Evolutionary conservation across 2,329 filamentous ascomycete species (phyloP).

Genomic region (Aureobasidium pullulans): DNA sequence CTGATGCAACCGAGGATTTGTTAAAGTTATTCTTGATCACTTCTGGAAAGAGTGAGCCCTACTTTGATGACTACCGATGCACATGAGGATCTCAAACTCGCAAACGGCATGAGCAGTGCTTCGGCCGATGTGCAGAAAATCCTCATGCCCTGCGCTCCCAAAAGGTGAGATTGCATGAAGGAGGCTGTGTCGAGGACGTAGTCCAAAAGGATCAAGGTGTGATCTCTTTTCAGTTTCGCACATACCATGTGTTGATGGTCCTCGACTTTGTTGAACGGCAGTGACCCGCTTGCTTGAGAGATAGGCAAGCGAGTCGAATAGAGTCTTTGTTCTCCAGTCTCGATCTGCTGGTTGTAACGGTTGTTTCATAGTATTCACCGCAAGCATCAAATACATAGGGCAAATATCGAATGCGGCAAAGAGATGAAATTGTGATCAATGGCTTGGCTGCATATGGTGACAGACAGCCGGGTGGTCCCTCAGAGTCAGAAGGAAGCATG

Average conservation of each 20-base stretch:
- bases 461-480: background rate
- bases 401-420: background rate
- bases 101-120: background rate
- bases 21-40: background rate
- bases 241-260: background rate
- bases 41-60: background rate
- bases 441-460: slow-evolving; percentile 8
- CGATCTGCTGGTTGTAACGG: background rate
- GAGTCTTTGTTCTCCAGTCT: background rate
- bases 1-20: background rate
- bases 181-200: background rate
- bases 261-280: background rate
- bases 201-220: background rate
- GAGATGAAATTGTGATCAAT: slow-evolving; percentile 8
- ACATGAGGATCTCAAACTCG: background rate
- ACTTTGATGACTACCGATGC: too few species aligned
- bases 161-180: background rate
- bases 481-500: slow-evolving; percentile 1
- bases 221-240: background rate
- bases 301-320: background rate
- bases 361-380: background rate
- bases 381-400: background rate
- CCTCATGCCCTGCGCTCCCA: background rate
- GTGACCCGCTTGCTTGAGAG: background rate
- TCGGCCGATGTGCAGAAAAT: background rate